phyloP scores from a whole-genome alignment of 257 asterid genomes.

The Mitragyna speciosa region DNA sequence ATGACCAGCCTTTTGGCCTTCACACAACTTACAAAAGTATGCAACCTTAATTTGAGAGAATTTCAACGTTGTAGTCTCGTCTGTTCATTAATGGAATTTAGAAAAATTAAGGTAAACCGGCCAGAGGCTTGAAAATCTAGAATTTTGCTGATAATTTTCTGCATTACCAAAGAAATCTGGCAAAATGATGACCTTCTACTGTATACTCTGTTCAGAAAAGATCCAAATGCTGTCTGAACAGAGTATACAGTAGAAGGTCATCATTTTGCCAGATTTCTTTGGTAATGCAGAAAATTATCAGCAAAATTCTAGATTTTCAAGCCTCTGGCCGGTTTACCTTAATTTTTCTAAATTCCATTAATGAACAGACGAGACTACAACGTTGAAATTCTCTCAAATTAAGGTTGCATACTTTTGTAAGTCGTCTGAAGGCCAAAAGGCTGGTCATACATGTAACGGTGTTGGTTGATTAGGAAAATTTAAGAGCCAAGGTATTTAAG shows the following conservation, averaged over 20 bases:
- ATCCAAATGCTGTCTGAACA: not conserved
- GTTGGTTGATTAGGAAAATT: not conserved
- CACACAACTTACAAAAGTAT: not conserved
- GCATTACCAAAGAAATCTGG: not conserved
- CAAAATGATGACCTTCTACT: not conserved
- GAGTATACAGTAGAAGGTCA: not conserved
- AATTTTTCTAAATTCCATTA: not conserved
- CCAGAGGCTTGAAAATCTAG: not conserved
- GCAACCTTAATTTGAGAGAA: not conserved
- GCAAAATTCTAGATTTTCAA: not conserved
- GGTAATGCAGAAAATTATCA: not conserved
- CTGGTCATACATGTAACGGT: not conserved
- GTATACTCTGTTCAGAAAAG: not conserved
- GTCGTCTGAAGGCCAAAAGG: not conserved
- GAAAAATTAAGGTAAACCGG: too few relatives aligned
- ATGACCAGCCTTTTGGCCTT: not conserved
- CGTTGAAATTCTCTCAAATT: not conserved
- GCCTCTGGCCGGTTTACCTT: too few relatives aligned
- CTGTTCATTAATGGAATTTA: not conserved
- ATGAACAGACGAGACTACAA: not conserved
- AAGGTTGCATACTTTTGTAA: not conserved
- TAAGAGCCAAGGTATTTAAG: not conserved
- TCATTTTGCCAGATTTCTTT: not conserved
- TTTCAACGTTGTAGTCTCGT: not conserved
- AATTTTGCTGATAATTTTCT: not conserved